Evolutionary conservation across 2,329 filamentous ascomycete genomes (phyloP).

Genomic region (Colletotrichum spinosum): DNA sequence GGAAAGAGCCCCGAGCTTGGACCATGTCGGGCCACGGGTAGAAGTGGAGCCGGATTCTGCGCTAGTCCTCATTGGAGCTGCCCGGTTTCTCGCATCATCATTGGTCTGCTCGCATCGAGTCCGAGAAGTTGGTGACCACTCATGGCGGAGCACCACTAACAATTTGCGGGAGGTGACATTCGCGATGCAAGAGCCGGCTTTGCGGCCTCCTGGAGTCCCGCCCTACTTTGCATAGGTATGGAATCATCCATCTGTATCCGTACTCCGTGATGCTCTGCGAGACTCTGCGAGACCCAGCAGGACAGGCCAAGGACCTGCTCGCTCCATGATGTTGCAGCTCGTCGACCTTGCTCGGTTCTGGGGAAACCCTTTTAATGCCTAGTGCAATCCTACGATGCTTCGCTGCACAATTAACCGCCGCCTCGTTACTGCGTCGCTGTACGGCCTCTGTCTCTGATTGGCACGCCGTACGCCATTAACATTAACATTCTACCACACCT

Average conservation of each 20-base stretch:
- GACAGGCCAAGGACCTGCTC: no score
- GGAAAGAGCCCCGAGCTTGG: no score
- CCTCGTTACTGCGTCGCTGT: background rate
- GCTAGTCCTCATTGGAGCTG: no score
- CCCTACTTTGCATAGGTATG: background rate
- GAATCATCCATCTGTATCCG: no score
- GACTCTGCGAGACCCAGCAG: no score
- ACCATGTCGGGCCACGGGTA: no score
- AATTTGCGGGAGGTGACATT: background rate
- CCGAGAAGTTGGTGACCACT: conserved; percentile 9
- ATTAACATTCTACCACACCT: background rate
- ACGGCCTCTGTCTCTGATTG: conserved; percentile 1
- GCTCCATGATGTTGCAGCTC: no score
- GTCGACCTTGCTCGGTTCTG: no score
- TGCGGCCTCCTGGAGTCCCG: background rate
- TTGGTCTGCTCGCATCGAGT: conserved; percentile 17
- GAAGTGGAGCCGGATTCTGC: no score
- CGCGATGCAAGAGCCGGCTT: background rate
- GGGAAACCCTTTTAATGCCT: no score
- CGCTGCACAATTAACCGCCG: conserved; percentile 1
- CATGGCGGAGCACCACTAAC: background rate
- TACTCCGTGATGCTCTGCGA: no score
- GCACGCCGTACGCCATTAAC: background rate
- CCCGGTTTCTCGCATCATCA: background rate
- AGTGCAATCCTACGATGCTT: no score